These are phyloP conservation scores for Alternaria sp. DNA, from an alignment of 2,329 filamentous ascomycete species.

Conservation along the genomic window DNA sequence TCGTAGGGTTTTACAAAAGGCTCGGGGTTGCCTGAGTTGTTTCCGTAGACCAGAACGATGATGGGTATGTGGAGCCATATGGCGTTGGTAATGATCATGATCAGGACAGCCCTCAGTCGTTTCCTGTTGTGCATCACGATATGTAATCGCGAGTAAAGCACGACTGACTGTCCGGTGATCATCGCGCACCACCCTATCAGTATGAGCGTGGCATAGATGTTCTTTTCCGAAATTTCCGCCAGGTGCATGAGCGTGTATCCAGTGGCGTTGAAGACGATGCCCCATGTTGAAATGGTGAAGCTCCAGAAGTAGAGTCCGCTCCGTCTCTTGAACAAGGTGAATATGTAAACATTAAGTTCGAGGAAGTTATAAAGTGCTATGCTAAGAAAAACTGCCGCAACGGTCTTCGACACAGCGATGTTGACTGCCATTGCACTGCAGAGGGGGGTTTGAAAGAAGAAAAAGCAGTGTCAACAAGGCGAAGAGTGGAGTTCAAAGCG, in stretches of 20 bases:
- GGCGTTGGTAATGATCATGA: conserved; percentile 65
- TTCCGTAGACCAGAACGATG: conserved; percentile 62
- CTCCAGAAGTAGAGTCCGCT: conserved; percentile 60
- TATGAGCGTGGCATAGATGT: conserved; percentile 52
- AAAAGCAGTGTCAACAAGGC: conserved; percentile 12
- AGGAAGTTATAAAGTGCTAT: conserved; percentile 50
- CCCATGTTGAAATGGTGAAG: conserved; percentile 54
- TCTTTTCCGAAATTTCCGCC: conserved; percentile 38
- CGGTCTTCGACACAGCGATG: conserved; percentile 16
- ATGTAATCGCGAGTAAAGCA: conserved; percentile 68
- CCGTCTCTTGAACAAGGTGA: conserved; percentile 56
- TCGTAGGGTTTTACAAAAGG: conserved; percentile 42
- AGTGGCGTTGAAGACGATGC: conserved; percentile 56
- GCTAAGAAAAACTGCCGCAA: conserved; percentile 33
- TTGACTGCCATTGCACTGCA: conserved; percentile 11
- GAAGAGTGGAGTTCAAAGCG: conserved; percentile 11
- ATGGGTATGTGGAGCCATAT: conserved; percentile 63
- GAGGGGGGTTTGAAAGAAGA: not conserved
- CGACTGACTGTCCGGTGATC: conserved; percentile 68
- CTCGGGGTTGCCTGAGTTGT: conserved; percentile 50
- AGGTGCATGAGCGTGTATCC: conserved; percentile 57
- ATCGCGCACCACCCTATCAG: conserved; percentile 67
- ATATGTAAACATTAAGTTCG: conserved; percentile 57
- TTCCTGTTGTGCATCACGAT: conserved; percentile 62
- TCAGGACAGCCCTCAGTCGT: conserved; percentile 58